A percentile compares a stretch with the other conserved stretches of the same genome.
Evolutionary conservation across 129 eudicot genomes (phyloP).

Genomic region (Pseudognaphalium luteoalbum): DNA sequence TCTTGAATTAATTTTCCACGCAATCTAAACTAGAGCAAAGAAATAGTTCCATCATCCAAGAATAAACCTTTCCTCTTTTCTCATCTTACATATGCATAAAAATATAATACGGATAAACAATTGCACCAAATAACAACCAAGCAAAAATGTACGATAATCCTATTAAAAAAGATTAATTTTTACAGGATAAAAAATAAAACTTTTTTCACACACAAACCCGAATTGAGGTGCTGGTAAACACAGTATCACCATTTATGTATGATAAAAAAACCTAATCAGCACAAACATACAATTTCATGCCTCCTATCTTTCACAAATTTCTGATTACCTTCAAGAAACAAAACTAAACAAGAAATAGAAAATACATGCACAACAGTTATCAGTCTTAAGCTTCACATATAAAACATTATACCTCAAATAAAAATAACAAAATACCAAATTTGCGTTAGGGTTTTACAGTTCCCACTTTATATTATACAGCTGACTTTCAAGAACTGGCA

Average conservation of each 20-base stretch:
- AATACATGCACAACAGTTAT: background rate
- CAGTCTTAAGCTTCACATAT: constrained; percentile 12
- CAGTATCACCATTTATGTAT: too few relatives aligned
- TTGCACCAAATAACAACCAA: background rate
- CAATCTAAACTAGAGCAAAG: background rate
- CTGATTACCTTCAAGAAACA: background rate
- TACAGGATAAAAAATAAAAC: too few relatives aligned
- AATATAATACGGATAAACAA: background rate
- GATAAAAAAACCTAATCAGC: background rate
- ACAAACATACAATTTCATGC: background rate
- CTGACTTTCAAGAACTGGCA: constrained; percentile 3
- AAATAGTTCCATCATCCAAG: background rate
- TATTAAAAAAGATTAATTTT: too few relatives aligned
- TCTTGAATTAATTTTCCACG: background rate
- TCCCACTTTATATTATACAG: constrained; percentile 2
- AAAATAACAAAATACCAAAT: background rate
- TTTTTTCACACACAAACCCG: background rate
- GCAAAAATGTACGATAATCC: background rate
- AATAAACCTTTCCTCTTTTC: constrained; percentile 1
- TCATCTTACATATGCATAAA: constrained; percentile 4
- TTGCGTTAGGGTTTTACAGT: background rate
- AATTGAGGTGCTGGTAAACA: background rate
- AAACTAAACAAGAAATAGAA: background rate
- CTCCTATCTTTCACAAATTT: background rate
- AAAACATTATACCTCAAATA: constrained; percentile 2